Percentiles rank a stretch among this genome's conserved stretches.
phyloP scores from a whole-genome alignment of 2,329 filamentous ascomycete genomes.

The Ceratocystis diversiconidia region DNA sequence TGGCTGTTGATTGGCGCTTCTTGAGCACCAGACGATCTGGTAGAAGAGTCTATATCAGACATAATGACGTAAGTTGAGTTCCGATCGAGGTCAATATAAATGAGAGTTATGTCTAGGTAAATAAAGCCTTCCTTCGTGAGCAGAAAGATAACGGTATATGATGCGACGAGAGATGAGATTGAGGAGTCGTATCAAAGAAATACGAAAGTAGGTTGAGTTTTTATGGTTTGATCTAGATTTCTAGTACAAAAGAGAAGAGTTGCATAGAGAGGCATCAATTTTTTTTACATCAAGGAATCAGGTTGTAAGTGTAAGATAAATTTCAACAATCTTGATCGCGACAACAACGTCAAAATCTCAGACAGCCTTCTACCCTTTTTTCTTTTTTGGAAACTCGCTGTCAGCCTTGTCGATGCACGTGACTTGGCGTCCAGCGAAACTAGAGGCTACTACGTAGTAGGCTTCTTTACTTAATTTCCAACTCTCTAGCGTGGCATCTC shows the following conservation, averaged over 20 bases:
- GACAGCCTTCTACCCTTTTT: background rate
- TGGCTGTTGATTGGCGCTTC: background rate
- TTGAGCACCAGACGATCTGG: conserved; percentile 25
- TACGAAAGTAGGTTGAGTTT: too few species aligned
- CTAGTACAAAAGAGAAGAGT: too few species aligned
- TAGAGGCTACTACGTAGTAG: background rate
- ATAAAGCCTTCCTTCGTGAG: background rate
- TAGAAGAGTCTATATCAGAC: conserved; percentile 35
- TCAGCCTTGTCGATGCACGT: conserved; percentile 12
- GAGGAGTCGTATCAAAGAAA: too few species aligned
- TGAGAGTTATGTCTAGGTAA: background rate
- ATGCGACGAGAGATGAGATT: too few species aligned
- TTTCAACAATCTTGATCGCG: background rate
- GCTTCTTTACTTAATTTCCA: background rate
- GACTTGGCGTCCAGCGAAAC: conserved; percentile 10
- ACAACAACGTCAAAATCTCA: background rate
- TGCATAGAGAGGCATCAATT: too few species aligned
- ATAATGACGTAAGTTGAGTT: conserved; percentile 23
- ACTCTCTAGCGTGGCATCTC: background rate
- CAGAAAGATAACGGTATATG: too few species aligned
- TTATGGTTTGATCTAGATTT: too few species aligned
- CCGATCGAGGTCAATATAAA: background rate
- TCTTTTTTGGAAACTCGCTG: background rate
- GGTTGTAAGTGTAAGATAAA: too few species aligned
- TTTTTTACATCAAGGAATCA: too few species aligned